A percentile compares a stretch with the other conserved stretches of the same genome.
Conservation (phyloP, 257 asterid genomes). For the Solanum rostratum region DNA sequence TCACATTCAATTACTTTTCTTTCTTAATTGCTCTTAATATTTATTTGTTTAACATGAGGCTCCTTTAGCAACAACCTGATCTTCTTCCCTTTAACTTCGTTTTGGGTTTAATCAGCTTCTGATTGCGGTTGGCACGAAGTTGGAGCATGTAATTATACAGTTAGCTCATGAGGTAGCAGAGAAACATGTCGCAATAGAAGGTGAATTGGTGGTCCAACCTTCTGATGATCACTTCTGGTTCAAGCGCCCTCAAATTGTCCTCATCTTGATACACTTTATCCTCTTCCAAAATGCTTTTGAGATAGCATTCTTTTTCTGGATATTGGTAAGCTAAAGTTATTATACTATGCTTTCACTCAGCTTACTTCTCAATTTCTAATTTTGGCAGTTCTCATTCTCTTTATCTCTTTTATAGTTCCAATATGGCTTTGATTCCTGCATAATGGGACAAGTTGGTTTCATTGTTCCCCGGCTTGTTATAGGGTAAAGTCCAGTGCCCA, state of each 20-base stretch:
- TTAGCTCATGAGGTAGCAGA: slow-evolving; percentile 95
- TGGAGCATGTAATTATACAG: slow-evolving; percentile 82
- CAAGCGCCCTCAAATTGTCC: slow-evolving; percentile 62
- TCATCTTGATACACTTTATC: slow-evolving; percentile 76
- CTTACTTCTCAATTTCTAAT: background rate
- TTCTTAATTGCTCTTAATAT: background rate
- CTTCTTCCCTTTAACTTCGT: background rate
- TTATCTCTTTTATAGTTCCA: slow-evolving; percentile 36
- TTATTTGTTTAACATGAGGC: background rate
- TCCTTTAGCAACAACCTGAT: background rate
- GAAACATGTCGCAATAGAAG: slow-evolving; percentile 89
- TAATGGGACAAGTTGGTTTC: slow-evolving; percentile 76
- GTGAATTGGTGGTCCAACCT: slow-evolving; percentile 79
- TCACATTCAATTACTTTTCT: background rate
- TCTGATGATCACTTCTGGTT: slow-evolving; percentile 94
- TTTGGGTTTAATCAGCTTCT: slow-evolving; percentile 44
- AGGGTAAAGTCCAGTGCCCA: slow-evolving; percentile 36
- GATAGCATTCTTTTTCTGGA: slow-evolving; percentile 98
- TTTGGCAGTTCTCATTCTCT: background rate
- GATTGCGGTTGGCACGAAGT: slow-evolving; percentile 86
- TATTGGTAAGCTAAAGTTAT: slow-evolving; percentile 43
- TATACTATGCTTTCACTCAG: background rate
- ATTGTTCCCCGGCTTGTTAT: slow-evolving; percentile 80
- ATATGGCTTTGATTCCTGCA: slow-evolving; percentile 88
- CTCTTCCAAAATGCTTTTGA: slow-evolving; percentile 98